These are phyloP conservation scores for Pyricularia grisea DNA, from an alignment of 2,329 filamentous ascomycete genomes.

Conservation along the genomic window DNA sequence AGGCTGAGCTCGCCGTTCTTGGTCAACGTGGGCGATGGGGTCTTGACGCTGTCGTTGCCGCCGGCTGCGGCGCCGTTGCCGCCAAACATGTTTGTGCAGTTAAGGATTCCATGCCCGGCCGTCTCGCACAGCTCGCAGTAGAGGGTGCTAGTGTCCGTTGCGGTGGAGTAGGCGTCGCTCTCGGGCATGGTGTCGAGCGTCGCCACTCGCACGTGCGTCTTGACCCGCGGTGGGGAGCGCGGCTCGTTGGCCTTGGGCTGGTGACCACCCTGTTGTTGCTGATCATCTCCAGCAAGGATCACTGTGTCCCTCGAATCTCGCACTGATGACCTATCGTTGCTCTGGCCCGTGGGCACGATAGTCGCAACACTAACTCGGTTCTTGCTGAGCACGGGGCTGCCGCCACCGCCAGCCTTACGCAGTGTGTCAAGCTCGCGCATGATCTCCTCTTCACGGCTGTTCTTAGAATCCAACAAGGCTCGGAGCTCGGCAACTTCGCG, in stretches of 20 bases:
- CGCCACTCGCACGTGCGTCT: constrained; percentile 32
- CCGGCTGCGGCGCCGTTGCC: constrained; percentile 14
- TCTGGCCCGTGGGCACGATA: constrained; percentile 24
- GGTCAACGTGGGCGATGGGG: not conserved
- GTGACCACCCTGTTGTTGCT: constrained; percentile 15
- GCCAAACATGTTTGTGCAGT: constrained; percentile 84
- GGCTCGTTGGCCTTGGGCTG: constrained; percentile 31
- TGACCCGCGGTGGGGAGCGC: constrained; percentile 21
- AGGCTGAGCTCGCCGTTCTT: constrained; percentile 18
- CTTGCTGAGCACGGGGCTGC: constrained; percentile 5
- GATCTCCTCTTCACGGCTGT: constrained; percentile 68
- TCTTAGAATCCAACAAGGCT: constrained; percentile 62
- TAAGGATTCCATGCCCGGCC: constrained; percentile 84
- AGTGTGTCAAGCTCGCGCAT: constrained; percentile 69
- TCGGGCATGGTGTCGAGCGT: constrained; percentile 62
- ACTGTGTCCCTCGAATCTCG: constrained; percentile 60
- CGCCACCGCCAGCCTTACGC: constrained; percentile 30
- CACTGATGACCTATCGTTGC: constrained; percentile 42
- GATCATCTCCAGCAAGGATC: constrained; percentile 42
- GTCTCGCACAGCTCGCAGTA: constrained; percentile 98
- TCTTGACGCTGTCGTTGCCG: constrained; percentile 20
- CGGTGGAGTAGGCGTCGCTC: constrained; percentile 59
- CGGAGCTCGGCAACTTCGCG: constrained; percentile 73
- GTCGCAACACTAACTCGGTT: constrained; percentile 44
- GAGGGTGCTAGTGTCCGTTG: constrained; percentile 62